Conservation (phyloP, 169 alveolate genomes). For the Eimeria acervulina region DNA sequence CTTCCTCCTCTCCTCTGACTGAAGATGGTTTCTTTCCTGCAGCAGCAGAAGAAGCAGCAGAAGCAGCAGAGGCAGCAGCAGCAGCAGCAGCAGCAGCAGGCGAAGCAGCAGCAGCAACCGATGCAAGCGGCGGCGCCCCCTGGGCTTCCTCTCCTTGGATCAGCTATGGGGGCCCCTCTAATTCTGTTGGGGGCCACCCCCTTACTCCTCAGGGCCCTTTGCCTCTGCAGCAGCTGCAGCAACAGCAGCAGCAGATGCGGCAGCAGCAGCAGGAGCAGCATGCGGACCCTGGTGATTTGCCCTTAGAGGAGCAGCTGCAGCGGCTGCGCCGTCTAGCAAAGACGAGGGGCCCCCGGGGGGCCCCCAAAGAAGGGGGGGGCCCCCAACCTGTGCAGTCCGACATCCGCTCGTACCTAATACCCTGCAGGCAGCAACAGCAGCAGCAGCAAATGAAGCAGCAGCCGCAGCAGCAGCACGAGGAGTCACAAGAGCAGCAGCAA, state of each 20-base stretch:
- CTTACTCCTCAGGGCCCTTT: background rate
- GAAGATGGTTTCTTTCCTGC: background rate
- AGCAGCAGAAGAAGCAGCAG: background rate
- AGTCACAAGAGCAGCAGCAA: background rate
- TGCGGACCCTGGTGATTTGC: background rate
- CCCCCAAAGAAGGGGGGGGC: background rate
- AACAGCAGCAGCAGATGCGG: constrained; percentile 3
- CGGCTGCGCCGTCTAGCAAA: constrained; percentile 26
- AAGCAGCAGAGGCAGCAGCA: constrained; percentile 13
- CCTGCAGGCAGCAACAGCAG: constrained; percentile 18
- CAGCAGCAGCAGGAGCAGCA: background rate
- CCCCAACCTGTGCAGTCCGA: background rate
- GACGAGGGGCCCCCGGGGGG: constrained; percentile 8
- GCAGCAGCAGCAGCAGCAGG: background rate
- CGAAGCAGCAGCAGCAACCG: constrained; percentile 16
- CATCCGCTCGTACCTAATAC: background rate
- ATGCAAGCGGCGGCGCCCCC: background rate
- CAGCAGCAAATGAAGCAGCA: constrained; percentile 14
- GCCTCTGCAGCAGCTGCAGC: background rate
- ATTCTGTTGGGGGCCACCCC: too few relatives aligned
- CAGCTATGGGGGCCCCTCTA: background rate
- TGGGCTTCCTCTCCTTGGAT: background rate
- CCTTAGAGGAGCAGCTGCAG: constrained; percentile 22
- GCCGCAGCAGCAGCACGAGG: background rate
- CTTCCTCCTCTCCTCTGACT: background rate